Base-by-base conservation (phyloP, 140 eudicot genomes). In the Erigeron philadelphicus region DNA sequence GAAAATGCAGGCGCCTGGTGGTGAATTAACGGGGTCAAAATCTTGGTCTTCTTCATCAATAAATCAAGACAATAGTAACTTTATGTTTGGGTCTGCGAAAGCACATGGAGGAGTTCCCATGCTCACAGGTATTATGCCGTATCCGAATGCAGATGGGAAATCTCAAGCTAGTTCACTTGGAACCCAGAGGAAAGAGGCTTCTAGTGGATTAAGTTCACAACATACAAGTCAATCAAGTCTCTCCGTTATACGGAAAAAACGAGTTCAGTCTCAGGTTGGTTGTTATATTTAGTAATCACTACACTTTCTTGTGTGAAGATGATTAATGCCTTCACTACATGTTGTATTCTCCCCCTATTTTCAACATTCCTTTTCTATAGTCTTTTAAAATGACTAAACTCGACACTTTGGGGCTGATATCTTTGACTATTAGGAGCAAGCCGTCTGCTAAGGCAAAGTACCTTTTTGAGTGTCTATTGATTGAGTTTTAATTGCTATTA, bases 201-300 rank as follows among this genome's bases (percentile, higher is more conserved):
- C 68, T 1, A 79, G 77, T 74, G 82, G 76, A 23, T 64, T 73
- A 53, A 81, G 76, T 40, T 72, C 86, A 68, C 87, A 81, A 68
- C 81, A 74, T 44, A 75, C 70, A 54, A 78, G 85, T 62, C 85
- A 77, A 64, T 81, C 89, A 12, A 81, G 86, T 74, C 74, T 84
- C 49, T 73, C 86, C 67, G 87, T 81, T 12, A 72, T 54, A n/a
- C 76, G 87, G 47, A 86, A 84, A 73, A 86, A 80, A 73, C 85
- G 86, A 41, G 77, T 84, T n/a, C 82, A 78, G 31, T 81, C 81
- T 55, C 94, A 86, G 89, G 94, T 86, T 38, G 35, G 67, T 75
- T 31, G 4, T 55, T 41, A 12, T 46, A 46, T 47, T 50, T 35
- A 18, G 17, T 21, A 11, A 45, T 35, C 47, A 16, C 47, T 52